Evolutionary conservation across 2,329 filamentous ascomycete species (phyloP).

Genomic region (Fusarium kyushuense): DNA sequence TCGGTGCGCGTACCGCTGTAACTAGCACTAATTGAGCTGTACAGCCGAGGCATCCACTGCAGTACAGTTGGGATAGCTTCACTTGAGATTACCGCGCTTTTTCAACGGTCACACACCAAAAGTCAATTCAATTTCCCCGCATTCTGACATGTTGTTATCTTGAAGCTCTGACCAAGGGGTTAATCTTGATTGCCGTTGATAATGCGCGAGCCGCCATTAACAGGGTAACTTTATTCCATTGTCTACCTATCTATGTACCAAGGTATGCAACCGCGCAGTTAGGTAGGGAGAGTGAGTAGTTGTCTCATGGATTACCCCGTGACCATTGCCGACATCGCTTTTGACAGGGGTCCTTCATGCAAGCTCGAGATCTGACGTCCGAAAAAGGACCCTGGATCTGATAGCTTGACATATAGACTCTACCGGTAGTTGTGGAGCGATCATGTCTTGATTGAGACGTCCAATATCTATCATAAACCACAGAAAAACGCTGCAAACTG

Average conservation of each 20-base stretch:
- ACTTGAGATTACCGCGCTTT: conserved; percentile 27
- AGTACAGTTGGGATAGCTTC: conserved; percentile 13
- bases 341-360: conserved; percentile 33
- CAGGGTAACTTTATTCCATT: neutral
- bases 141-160: conserved; percentile 4
- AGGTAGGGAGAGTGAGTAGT: too few relatives aligned
- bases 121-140: conserved; percentile 21
- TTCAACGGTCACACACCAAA: neutral
- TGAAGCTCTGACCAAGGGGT: conserved; percentile 31
- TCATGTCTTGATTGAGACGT: neutral
- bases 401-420: neutral
- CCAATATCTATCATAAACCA: neutral
- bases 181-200: neutral
- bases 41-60: conserved; percentile 11
- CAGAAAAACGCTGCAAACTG: neutral
- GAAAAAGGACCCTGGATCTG: conserved; percentile 31
- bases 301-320: conserved; percentile 16
- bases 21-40: conserved; percentile 9
- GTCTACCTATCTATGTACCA: too few relatives aligned
- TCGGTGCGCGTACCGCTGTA: conserved; percentile 36
- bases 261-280: conserved; percentile 22
- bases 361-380: conserved; percentile 34
- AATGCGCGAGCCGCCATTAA: neutral
- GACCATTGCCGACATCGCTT: conserved; percentile 39
- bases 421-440: neutral